phyloP scores from a whole-genome alignment of 1,139 yeast genomes.

The Candida tropicalis region DNA sequence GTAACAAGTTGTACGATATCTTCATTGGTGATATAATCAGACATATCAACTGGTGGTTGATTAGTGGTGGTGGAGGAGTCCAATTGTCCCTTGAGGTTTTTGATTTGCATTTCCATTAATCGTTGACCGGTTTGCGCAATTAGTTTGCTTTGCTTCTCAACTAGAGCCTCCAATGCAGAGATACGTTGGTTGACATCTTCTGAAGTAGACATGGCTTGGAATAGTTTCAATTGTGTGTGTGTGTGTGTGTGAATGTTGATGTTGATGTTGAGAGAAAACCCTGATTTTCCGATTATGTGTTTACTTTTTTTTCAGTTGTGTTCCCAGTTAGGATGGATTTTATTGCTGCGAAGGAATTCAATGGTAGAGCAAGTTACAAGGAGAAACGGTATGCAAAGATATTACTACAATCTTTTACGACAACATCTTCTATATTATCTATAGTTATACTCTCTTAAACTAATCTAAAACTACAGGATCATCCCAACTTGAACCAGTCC shows the following conservation, averaged over 20 bases:
- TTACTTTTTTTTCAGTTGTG: too few species aligned
- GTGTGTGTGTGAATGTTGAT: too few species aligned
- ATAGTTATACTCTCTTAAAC: neutral
- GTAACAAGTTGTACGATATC: slow-evolving; percentile 85
- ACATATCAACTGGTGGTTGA: slow-evolving; percentile 40
- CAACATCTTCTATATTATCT: too few species aligned
- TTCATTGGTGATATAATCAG: slow-evolving; percentile 74
- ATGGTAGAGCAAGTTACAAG: too few species aligned
- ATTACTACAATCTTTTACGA: too few species aligned
- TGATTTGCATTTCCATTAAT: slow-evolving; percentile 66
- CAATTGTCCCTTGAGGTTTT: slow-evolving; percentile 45
- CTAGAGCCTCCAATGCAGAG: slow-evolving; percentile 48
- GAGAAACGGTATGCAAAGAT: too few species aligned
- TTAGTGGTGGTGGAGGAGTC: slow-evolving; percentile 18
- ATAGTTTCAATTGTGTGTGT: too few species aligned
- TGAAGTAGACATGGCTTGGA: too few species aligned
- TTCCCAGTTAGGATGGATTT: too few species aligned
- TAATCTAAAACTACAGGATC: slow-evolving; percentile 13
- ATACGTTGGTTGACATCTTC: slow-evolving; percentile 1
- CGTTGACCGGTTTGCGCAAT: slow-evolving; percentile 73
- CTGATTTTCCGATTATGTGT: too few species aligned
- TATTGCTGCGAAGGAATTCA: too few species aligned
- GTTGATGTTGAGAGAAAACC: too few species aligned
- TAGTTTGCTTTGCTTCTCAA: slow-evolving; percentile 47
- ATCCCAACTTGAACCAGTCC: slow-evolving; percentile 15